Base-by-base conservation (phyloP, 1,139 yeast species). In the Geotrichum macrosporum region DNA sequence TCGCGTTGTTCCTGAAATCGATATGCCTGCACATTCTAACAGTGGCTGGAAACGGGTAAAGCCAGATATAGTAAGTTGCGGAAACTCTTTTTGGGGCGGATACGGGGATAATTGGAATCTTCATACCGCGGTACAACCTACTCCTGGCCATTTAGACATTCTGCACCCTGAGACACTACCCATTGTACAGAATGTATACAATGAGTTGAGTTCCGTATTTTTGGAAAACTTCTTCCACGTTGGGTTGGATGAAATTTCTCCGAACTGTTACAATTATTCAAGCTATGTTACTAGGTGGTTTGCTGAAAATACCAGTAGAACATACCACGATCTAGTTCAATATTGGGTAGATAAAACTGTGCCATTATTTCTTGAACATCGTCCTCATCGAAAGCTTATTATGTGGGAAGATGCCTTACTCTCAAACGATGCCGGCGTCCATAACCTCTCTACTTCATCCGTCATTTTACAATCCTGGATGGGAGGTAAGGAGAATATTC, bases 321-420 rank as follows among this genome's bases (percentile, higher is more conserved):
- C 66, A 9, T 61, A 61, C 52, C 53, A 56, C 20, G 73, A 71
- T 48, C 60, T 74, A 27, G 52, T 67, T 10, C 71, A 70, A 51
- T 56, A 65, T 52, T 74, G 75, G 70, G 55, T 73, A n/a, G 69
- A 72, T 52, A 57, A 57, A 13, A 58, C 71, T 0, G 46, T 65
- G 10, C 74, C 75, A 1, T 66, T 74, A 5, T 70, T 70, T 27
- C 57, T 50, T 52, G 31, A 56, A 56, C 30, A 58, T 59, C 24
- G 50, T 52, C 45, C 52, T 44, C 42, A 57, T 40, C 51, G 63
- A 10, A 61, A 67, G 40, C 57, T 74, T 20, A 66, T 66, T 18
- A 71, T 73, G 75, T 74, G 78, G 78, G 75, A 74, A 55, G 78
- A 74, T 54, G 59, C 70, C n/a, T 56, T 72, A 4, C 54, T 61